Conservation (phyloP, 2,329 filamentous ascomycete genomes). For the Ceratocystis variospora region DNA sequence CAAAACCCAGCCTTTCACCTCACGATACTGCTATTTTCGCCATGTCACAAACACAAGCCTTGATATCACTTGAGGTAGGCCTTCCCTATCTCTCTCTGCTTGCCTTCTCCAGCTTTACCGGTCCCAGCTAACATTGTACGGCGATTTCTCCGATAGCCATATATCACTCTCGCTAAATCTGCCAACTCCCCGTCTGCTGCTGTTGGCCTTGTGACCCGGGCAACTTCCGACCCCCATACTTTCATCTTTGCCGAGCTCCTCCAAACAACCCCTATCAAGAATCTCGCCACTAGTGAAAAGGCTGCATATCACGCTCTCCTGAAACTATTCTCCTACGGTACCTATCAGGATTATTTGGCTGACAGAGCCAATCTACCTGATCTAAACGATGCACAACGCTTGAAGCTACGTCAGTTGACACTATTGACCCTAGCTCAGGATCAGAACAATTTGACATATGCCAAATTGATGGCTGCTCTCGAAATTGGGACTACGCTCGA, state of each 20-base stretch:
- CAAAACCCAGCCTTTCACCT: background rate
- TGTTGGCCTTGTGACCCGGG: conserved; percentile 72
- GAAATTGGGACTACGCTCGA: conserved; percentile 51
- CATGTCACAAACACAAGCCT: conserved; percentile 62
- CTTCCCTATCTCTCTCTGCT: background rate
- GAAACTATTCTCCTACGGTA: conserved; percentile 84
- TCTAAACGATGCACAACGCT: conserved; percentile 57
- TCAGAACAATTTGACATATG: conserved; percentile 57
- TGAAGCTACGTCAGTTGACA: conserved; percentile 83
- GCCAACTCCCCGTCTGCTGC: conserved; percentile 72
- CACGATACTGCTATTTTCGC: background rate
- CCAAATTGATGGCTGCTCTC: conserved; percentile 50
- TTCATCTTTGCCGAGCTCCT: conserved; percentile 94
- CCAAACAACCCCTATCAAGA: conserved; percentile 62
- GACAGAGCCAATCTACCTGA: conserved; percentile 44
- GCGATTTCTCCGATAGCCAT: conserved; percentile 49
- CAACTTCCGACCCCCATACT: conserved; percentile 77
- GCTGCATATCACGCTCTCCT: conserved; percentile 54
- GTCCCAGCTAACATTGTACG: background rate
- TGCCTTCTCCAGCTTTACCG: background rate
- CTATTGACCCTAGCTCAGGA: conserved; percentile 67
- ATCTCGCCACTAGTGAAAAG: conserved; percentile 40
- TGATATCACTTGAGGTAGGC: conserved; percentile 48
- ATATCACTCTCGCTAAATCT: conserved; percentile 74
- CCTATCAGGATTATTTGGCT: conserved; percentile 58